These are phyloP conservation scores for Leccinellum albellum DNA, from an alignment of 768 basidiomycete genomes.

Conservation along the genomic window DNA sequence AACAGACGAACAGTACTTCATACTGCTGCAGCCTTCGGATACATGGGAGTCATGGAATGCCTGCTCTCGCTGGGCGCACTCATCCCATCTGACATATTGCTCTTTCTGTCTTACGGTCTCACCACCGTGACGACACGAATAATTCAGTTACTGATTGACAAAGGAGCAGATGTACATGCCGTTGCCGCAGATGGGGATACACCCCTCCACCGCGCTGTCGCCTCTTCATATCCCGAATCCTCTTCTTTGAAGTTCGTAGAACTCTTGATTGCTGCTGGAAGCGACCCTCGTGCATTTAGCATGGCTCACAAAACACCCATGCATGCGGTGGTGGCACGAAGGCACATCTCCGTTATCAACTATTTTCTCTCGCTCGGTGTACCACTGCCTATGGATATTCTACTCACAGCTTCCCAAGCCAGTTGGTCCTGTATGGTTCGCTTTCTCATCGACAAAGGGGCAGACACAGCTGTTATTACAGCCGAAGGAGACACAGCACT, in stretches of 20 bases:
- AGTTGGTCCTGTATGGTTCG: neutral
- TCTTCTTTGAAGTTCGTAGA: neutral
- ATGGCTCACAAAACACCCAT: neutral
- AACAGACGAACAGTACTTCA: accelerated
- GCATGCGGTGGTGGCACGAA: neutral
- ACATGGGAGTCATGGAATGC: neutral
- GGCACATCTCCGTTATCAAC: neutral
- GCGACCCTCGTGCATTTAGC: neutral
- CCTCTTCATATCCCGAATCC: neutral
- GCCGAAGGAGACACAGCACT: neutral
- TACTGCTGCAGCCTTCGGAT: neutral
- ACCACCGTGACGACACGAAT: neutral
- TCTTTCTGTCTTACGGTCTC: neutral
- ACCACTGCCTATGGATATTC: neutral
- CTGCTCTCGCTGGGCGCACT: neutral
- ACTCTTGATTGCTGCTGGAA: neutral
- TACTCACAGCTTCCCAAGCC: neutral
- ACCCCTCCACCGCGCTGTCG: neutral
- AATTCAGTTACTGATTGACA: neutral
- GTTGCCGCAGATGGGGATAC: neutral
- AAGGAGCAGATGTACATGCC: neutral
- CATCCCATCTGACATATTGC: neutral
- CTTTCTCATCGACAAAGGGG: neutral
- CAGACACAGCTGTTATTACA: neutral
- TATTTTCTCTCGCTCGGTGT: neutral